Percentiles rank a stretch among this genome's conserved stretches.
Evolutionary conservation across 1,284 basidiomycete species (phyloP).

Genomic region (Sporisorium iseilematis-ciliati): DNA sequence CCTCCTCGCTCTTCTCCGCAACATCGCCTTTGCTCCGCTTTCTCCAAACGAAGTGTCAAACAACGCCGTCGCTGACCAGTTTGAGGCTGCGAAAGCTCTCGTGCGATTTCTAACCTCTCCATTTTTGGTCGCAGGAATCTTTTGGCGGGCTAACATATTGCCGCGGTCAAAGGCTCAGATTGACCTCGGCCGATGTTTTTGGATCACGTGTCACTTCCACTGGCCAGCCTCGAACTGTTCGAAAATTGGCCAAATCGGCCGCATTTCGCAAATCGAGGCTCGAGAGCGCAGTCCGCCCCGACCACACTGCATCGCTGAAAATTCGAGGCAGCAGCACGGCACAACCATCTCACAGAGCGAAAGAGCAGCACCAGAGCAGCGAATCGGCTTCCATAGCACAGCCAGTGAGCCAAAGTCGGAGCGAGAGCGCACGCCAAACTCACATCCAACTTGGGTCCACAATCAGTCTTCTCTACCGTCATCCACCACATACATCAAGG

Average conservation of each 20-base stretch:
- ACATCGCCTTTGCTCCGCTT: not conserved
- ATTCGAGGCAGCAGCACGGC: conserved; percentile 2
- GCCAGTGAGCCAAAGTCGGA: conserved; percentile 10
- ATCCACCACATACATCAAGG: conserved; percentile 50
- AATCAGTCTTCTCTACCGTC: conserved; percentile 32
- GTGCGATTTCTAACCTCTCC: not conserved
- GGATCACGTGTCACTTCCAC: too few species aligned
- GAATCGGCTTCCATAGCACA: not conserved
- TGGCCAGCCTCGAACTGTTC: too few species aligned
- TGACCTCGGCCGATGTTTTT: too few species aligned
- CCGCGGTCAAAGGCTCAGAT: too few species aligned
- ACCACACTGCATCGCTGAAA: not conserved
- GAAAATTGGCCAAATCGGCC: too few species aligned
- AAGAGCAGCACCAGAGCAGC: not conserved
- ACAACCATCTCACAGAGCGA: not conserved
- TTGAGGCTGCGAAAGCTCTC: not conserved
- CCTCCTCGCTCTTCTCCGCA: not conserved
- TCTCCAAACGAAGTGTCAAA: not conserved
- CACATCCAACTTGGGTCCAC: not conserved
- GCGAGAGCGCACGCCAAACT: conserved; percentile 5
- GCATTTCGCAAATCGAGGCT: too few species aligned
- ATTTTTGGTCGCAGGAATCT: not conserved
- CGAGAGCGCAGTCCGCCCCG: not conserved
- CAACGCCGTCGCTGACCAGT: not conserved
- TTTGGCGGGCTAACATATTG: not conserved